Conservation (phyloP, 2,329 filamentous ascomycete species). For the Zymoseptoria passerinii region DNA sequence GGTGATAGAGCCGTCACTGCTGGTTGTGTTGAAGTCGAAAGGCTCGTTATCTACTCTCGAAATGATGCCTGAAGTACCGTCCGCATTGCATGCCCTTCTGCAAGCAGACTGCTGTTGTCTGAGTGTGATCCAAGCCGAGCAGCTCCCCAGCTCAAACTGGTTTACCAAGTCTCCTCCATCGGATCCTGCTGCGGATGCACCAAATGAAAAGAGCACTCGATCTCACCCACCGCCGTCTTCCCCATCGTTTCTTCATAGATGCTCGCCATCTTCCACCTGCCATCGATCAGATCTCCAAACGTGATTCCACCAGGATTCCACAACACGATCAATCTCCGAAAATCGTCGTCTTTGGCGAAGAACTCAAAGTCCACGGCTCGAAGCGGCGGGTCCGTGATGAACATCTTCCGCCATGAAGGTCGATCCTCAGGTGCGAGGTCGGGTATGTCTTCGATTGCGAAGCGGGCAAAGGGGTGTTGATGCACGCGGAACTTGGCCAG, state of each 20-base stretch:
- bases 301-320: slow-evolving; percentile 5
- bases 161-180: slow-evolving; percentile 8
- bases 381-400: slow-evolving; percentile 5
- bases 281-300: slow-evolving; percentile 7
- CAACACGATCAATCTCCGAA: not conserved
- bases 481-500: slow-evolving; percentile 6
- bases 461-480: slow-evolving; percentile 3
- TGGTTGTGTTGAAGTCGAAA: not conserved
- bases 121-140: not conserved
- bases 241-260: slow-evolving; percentile 2
- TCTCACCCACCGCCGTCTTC: slow-evolving; percentile 2
- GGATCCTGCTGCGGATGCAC: slow-evolving; percentile 3
- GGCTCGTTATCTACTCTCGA: not conserved
- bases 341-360: slow-evolving; percentile 1
- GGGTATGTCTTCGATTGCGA: slow-evolving; percentile 6
- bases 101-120: slow-evolving; percentile 5
- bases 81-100: slow-evolving; percentile 12
- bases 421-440: not conserved
- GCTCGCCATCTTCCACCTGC: slow-evolving; percentile 2
- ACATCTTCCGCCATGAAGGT: slow-evolving; percentile 7
- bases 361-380: slow-evolving; percentile 5
- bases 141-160: slow-evolving; percentile 9
- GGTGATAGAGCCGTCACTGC: not conserved
- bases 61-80: slow-evolving; percentile 5
- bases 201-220: slow-evolving; percentile 5